These are phyloP conservation scores for Tricholoma terreum DNA, from an alignment of 768 basidiomycete species.

Conservation along the genomic window DNA sequence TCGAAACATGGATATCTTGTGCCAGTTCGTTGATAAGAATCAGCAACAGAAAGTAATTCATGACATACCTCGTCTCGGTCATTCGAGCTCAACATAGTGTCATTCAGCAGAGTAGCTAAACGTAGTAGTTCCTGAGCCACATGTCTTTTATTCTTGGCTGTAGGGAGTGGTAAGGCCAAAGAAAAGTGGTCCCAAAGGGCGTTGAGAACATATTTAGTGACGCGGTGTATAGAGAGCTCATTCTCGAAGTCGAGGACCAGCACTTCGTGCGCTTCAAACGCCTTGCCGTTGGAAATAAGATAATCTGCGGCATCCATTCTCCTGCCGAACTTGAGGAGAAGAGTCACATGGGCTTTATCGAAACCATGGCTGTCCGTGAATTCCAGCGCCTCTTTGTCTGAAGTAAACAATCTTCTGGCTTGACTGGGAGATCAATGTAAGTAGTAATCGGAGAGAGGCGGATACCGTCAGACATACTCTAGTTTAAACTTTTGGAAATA, in stretches of 20 bases:
- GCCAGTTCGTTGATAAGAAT: background rate
- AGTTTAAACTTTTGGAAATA: conserved; percentile 39
- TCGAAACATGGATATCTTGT: conserved; percentile 13
- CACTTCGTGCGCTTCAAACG: conserved; percentile 43
- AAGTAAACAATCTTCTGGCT: conserved; percentile 45
- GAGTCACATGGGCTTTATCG: conserved; percentile 41
- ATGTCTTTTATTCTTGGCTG: conserved; percentile 3
- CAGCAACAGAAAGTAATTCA: background rate
- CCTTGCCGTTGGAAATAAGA: conserved; percentile 45
- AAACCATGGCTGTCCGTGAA: conserved; percentile 55
- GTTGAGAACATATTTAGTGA: conserved; percentile 36
- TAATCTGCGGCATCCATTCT: conserved; percentile 50
- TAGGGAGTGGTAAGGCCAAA: conserved; percentile 30
- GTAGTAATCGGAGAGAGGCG: background rate
- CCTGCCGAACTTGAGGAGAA: conserved; percentile 42
- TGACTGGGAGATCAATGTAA: conserved; percentile 33
- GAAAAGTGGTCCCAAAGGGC: conserved; percentile 45
- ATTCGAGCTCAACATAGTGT: conserved; percentile 4
- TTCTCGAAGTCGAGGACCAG: conserved; percentile 35
- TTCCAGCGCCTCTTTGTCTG: conserved; percentile 48
- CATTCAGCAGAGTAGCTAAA: conserved; percentile 17
- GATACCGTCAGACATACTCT: conserved; percentile 23
- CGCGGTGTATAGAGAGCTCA: conserved; percentile 28
- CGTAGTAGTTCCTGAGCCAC: conserved; percentile 20
- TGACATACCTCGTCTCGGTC: background rate